Base-by-base conservation (phyloP, 306 rosid species). In the Dicorynia guianensis region DNA sequence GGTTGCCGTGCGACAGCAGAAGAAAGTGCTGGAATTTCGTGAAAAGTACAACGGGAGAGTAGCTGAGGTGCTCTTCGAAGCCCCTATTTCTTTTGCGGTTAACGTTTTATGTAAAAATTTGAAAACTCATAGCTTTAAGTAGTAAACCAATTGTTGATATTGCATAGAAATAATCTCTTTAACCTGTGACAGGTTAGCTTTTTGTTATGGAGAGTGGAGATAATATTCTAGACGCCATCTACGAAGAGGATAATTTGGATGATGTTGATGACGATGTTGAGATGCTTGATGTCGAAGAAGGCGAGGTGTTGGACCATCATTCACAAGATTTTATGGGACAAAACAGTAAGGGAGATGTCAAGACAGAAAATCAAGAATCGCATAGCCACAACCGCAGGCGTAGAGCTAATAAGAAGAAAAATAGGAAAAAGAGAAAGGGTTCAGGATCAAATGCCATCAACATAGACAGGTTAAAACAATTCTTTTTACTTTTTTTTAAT, bases 271-370 rank as follows among this genome's bases (percentile, higher is more conserved):
- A 82, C 14, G 92, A 94, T 59, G 91, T 95, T 71, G 97, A 95
- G 25, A 95, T 95, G 98, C 17, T 81, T 9, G 98, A 92, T 77
- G 79, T 90, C 14, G 98, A 94, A 76, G 96, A 90, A 83, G 97
- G 98, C 6, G 98, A 92, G 76, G 58, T 95, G 39, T 74, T 90
- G 72, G 89, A 87, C n/a, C 69, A 57, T 20, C 61, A 66, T 67
- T 72, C 82, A 5, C 67, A 19, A 3, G 65, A 57, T 52, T 79
- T 47, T 67, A 47, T 30, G 64, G 88, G 39, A 52, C 79, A 69
- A 63, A 74, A 73, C 82, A 63, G 57, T 67, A 72, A 20, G 1
- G 77, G 64, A 55, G 85, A 82, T 81, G 44, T 11, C 35, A 65
- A 61, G 36, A 62, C 64, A 39, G 44, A 60, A 46, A 78, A 76